Evolutionary conservation across 2,329 filamentous ascomycete genomes (phyloP).

Genomic region (Byssothecium circinans): DNA sequence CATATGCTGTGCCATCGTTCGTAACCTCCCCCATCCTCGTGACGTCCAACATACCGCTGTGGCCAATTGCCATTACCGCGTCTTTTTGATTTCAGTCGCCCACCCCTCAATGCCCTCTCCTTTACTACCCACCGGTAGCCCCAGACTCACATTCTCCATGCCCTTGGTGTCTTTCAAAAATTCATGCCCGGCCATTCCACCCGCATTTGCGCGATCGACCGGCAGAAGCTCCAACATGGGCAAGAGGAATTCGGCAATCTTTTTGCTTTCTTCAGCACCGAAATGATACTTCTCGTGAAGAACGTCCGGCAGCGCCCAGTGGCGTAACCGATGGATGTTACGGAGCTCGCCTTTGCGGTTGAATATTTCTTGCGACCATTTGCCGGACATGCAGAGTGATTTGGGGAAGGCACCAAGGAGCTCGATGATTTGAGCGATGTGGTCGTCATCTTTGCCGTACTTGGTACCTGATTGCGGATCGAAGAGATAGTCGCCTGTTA

Average conservation of each 20-base stretch:
- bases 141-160: slow-evolving; percentile 79
- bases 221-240: slow-evolving; percentile 92
- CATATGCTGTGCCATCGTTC: background rate
- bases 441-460: slow-evolving; percentile 98
- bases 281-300: slow-evolving; percentile 97
- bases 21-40: background rate
- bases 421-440: slow-evolving; percentile 98
- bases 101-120: slow-evolving; percentile 95
- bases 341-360: slow-evolving; percentile 95
- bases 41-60: background rate
- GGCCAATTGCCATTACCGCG: slow-evolving; percentile 22
- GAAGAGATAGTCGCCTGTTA: slow-evolving; percentile 97
- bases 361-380: slow-evolving; percentile 99
- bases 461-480: slow-evolving; percentile 98
- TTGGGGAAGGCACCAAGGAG: slow-evolving; percentile 92
- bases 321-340: slow-evolving; percentile 93
- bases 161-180: slow-evolving; percentile 86
- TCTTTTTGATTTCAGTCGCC: slow-evolving; percentile 79
- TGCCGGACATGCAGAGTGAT: slow-evolving; percentile 85
- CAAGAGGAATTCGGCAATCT: slow-evolving; percentile 77
- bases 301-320: slow-evolving; percentile 94
- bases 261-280: slow-evolving; percentile 75
- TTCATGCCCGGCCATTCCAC: slow-evolving; percentile 84
- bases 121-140: slow-evolving; percentile 75
- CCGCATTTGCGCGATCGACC: slow-evolving; percentile 88